Evolutionary conservation across 1,139 yeast genomes (phyloP), one percentile per base, ranked within the genome.

Genomic region (Candida freyschussii): DNA sequence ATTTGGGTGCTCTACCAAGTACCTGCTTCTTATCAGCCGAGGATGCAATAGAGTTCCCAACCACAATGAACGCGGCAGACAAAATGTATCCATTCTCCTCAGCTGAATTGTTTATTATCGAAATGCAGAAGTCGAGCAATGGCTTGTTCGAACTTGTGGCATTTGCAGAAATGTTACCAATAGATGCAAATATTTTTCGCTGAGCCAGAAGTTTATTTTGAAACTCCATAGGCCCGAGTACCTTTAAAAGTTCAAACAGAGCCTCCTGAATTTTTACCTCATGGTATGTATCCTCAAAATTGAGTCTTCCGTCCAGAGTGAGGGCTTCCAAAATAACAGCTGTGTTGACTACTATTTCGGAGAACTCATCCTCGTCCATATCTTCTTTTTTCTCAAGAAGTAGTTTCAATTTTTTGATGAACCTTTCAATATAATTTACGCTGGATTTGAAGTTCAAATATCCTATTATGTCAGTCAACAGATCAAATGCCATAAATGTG

Each of bases 41-140:
- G 2, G 47, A 44, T 6, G 40, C 28, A 7, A 53, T 49, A 5
- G 54, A 50, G 21, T 53, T 53, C 1, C 54, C 52, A 3, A 53
- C 4, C n/a, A 53, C 46, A 8, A 43, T 21, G 26, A 48, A 39
- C 2, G 45, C 21, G 2, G 50, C 39, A 6, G 56, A 43, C 5
- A 49, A 17, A 2, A 48, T 26, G 25, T 53, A 53, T 5, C 48
- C 50, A 27, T 52, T 52, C 4, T 23, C 18, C 9, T 43, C 36
- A 6, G 17, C 14, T 2, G 15, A 7, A 15, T 39, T 24, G 2
- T 24, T 23, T 5, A 44, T 27, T 1, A 7, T 15, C 11, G 11
- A 1, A 17, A 30, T 1, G 26, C 30, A 17, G 3, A 23, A 1
- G 16, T 23, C n/a, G 2, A 37, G 11, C 10, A 35, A 9, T 4